These are phyloP conservation scores for Ramaria sp. DNA, from an alignment of 768 basidiomycete genomes.

Conservation along the genomic window DNA sequence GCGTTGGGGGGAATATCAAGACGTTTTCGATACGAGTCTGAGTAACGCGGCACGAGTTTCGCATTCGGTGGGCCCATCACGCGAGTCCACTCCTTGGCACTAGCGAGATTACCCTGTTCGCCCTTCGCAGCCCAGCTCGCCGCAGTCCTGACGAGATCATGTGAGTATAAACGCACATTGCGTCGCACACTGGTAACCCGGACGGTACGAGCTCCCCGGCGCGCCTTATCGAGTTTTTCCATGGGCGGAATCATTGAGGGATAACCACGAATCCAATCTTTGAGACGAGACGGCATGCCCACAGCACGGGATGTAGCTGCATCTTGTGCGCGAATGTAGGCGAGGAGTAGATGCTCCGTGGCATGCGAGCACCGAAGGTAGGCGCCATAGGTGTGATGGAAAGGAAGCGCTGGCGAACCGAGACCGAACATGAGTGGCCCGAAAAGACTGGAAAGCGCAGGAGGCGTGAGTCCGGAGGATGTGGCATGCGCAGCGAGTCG, in stretches of 20 bases:
- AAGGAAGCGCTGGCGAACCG: constrained; percentile 36
- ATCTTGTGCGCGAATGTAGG: constrained; percentile 80
- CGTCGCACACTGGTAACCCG: constrained; percentile 67
- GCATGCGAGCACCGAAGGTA: constrained; percentile 81
- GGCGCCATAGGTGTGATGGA: constrained; percentile 48
- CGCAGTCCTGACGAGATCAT: constrained; percentile 67
- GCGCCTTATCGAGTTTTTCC: constrained; percentile 34
- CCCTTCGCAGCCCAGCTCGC: constrained; percentile 37
- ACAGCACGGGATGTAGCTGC: constrained; percentile 40
- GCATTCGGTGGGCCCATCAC: constrained; percentile 47
- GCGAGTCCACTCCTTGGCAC: constrained; percentile 69
- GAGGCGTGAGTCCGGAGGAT: constrained; percentile 82
- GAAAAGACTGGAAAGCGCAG: constrained; percentile 81
- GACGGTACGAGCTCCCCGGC: constrained; percentile 65
- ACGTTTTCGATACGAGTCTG: constrained; percentile 65
- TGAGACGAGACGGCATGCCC: constrained; percentile 75
- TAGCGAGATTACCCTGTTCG: constrained; percentile 36
- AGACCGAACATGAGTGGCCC: constrained; percentile 86
- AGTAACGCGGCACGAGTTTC: constrained; percentile 49
- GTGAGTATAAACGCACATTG: constrained; percentile 80
- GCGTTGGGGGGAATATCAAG: constrained; percentile 57
- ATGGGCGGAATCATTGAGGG: constrained; percentile 67
- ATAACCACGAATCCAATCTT: constrained; percentile 87
- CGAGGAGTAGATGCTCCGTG: constrained; percentile 86
- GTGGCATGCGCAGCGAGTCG: constrained; percentile 77